Evolutionary conservation across 768 basidiomycete genomes (phyloP), one percentile per base, ranked within the genome.

Genomic region (Suillus subaureus): DNA sequence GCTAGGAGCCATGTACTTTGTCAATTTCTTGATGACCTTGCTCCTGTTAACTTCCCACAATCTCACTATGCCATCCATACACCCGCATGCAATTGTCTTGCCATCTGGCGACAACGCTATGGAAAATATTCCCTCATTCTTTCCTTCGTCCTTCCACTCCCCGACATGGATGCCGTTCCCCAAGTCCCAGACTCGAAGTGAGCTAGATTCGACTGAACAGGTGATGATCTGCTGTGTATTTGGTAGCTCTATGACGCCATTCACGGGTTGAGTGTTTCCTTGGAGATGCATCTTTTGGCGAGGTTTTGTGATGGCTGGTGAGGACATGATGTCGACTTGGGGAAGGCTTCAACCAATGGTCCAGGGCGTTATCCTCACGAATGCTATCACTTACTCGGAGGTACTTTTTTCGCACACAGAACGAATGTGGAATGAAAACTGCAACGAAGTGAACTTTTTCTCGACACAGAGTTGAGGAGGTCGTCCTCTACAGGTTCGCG

Each of bases 1-100:
- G 23, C n/a, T 12, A 47, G 23, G 12, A 49, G 12, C 13, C 28
- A 12, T 8, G 49, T 15, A 4, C 26, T 3, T 26, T 26, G 26
- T 51, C 26, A 3, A 51, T 51, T 15, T 51, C 15, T 26, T 51
- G 49, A 28, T 8, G 49, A 51, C 15, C 13, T 26, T 51, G 6
- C 26, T 7, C 4, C 1, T 26, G 47, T 6, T 15, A 15, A 26
- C 7, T 15, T 16, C 49, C 63, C 63, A 67, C 40, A 67, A 52
- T 40, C 52, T 61, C 13, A 67, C 26, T 9, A 26, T 56, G 31
- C 58, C 57, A 57, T 67, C 57, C 7, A 61, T 21, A 16, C 66
- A 45, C 23, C 63, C 58, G 37, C 58, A 64, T 18, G 63, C 63
- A 1, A 67, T 28, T 13, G 35, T 33, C 15, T 64, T 51, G 16